Conservation (phyloP, 805 yeast species). For the Candida parachauliodes region DNA sequence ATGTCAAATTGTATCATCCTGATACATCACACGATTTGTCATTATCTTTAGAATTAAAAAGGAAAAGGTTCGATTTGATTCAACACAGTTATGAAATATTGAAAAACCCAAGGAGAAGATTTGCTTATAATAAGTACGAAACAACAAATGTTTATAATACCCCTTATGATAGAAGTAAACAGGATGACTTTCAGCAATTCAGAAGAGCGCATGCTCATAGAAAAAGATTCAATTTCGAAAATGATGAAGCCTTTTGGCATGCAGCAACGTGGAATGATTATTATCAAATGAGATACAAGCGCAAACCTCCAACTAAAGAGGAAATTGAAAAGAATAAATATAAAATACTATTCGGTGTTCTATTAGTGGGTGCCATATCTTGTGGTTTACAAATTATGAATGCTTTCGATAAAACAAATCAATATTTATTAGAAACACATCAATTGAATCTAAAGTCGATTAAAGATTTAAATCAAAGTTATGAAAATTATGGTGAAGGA, state of each 20-base stretch:
- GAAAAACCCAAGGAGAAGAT: constrained; percentile 48
- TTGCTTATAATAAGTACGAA: constrained; percentile 25
- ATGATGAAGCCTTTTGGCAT: constrained; percentile 49
- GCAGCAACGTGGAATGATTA: constrained; percentile 67
- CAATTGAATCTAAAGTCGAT: constrained; percentile 26
- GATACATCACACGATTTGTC: constrained; percentile 39
- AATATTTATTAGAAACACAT: constrained; percentile 22
- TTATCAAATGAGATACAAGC: constrained; percentile 39
- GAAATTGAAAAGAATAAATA: constrained; percentile 41
- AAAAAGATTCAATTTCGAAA: constrained; percentile 23
- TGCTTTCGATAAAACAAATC: constrained; percentile 33
- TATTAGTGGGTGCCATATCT: constrained; percentile 28
- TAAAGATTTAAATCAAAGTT: constrained; percentile 25
- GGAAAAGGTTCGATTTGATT: constrained; percentile 27
- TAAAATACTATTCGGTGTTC: constrained; percentile 34
- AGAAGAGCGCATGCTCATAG: constrained; percentile 38
- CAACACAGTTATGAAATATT: constrained; percentile 37
- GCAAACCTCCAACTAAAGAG: constrained; percentile 38
- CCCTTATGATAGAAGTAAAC: constrained; percentile 12
- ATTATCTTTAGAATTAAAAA: constrained; percentile 30
- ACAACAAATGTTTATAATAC: constrained; percentile 24
- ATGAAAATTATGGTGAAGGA: constrained; percentile 26
- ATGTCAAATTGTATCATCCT: constrained; percentile 79
- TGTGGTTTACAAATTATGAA: constrained; percentile 33
- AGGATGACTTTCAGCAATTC: constrained; percentile 26